phyloP scores from a whole-genome alignment of 495 filamentous ascomycete species.

The Podospora fimiseda region DNA sequence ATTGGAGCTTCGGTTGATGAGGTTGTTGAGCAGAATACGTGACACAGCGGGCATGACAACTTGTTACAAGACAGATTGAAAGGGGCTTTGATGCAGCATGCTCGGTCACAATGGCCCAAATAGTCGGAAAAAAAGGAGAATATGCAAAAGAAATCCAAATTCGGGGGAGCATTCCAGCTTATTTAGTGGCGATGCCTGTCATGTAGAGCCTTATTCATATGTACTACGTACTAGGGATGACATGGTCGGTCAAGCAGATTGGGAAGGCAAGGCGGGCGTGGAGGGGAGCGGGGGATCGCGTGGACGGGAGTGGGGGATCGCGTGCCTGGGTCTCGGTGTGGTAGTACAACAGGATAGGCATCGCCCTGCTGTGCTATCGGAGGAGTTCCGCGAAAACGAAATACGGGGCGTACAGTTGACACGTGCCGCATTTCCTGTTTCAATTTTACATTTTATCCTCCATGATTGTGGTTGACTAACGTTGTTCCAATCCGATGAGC shows the following conservation, averaged over 20 bases:
- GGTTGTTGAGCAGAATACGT: neutral
- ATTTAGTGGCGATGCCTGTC: neutral
- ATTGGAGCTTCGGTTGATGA: slow-evolving; percentile 9
- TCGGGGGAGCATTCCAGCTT: neutral
- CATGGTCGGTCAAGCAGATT: neutral
- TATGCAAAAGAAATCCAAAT: too few relatives aligned
- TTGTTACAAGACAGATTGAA: neutral
- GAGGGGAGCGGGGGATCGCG: neutral
- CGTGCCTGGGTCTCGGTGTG: slow-evolving; percentile 2
- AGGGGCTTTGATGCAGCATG: neutral
- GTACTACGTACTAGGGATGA: too few relatives aligned
- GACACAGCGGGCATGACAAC: slow-evolving; percentile 12
- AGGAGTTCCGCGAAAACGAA: too few relatives aligned
- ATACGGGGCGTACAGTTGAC: neutral
- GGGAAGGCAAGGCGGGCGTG: neutral
- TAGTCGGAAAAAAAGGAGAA: too few relatives aligned
- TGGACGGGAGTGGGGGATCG: neutral
- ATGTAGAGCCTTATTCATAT: neutral
- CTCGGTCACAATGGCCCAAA: too few relatives aligned
- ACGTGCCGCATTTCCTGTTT: neutral
- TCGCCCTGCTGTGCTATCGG: too few relatives aligned
- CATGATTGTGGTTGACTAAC: too few relatives aligned
- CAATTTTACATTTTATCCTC: too few relatives aligned
- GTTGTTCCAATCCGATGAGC: too few relatives aligned
- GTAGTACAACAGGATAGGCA: slow-evolving; percentile 2